Evolutionary conservation across 768 basidiomycete species (phyloP).

Genomic region (Tulasnella sp.): DNA sequence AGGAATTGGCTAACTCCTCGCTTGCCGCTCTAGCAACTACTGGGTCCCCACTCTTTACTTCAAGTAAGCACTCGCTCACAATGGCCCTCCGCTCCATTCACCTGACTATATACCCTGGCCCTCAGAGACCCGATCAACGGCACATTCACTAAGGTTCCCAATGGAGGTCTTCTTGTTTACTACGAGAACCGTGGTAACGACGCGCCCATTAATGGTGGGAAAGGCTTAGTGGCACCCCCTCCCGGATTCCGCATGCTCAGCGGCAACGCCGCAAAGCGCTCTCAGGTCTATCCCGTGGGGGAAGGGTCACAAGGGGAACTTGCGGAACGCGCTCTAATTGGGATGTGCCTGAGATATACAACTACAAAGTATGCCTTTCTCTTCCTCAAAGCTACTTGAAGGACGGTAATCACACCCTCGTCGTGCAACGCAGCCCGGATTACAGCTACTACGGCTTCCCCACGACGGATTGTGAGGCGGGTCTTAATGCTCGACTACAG

Average conservation of each 20-base stretch:
- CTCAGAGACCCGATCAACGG: neutral
- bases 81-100: no score
- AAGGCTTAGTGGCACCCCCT: neutral
- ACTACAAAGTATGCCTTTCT: neutral
- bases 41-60: constrained; percentile 15
- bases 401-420: no score
- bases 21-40: neutral
- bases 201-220: neutral
- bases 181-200: constrained; percentile 12
- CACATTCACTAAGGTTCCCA: constrained; percentile 10
- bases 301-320: constrained; percentile 32
- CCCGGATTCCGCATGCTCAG: constrained; percentile 18
- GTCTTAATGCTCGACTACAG: constrained; percentile 29
- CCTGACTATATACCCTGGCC: no score
- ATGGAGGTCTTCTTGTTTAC: constrained; percentile 16
- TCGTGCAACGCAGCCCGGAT: constrained; percentile 21
- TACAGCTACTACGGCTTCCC: constrained; percentile 33
- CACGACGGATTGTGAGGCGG: constrained; percentile 33
- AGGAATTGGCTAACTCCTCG: no score
- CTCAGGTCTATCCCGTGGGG: neutral
- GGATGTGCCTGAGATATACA: constrained; percentile 27
- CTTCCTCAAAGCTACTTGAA: neutral
- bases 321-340: constrained; percentile 32
- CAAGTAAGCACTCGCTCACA: neutral
- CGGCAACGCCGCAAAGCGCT: constrained; percentile 8